Base-by-base conservation (phyloP, 2,329 filamentous ascomycete species). In the Didymella glomerata region DNA sequence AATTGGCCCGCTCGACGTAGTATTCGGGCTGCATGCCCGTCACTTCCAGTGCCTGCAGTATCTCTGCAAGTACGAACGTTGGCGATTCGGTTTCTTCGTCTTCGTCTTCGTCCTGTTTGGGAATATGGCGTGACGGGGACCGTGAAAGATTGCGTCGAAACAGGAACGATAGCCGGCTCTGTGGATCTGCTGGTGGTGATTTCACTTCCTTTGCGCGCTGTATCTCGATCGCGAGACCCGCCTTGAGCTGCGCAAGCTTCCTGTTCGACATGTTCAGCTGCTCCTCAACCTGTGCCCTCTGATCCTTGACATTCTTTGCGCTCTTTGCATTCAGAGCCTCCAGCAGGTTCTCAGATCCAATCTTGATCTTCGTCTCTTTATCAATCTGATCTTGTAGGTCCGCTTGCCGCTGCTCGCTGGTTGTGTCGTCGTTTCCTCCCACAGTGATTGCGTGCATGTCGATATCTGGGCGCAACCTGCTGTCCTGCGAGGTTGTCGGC, bases 291-390 rank as follows among this genome's bases (percentile, higher is more conserved):
- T 80, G 76, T 48, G 78, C 70, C 44, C 81, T 74, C 72, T 84
- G 82, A 53, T 83, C 94, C 75, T 93, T 96, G 63, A 91, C 90
- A 76, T 98, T 94, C 79, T 98, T 99, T 45, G 92, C 90, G 77
- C 96, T 97, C 79, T 99, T 99, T 44, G 88, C 86, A 76, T 97
- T 92, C 65, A 99, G 81, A 13, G 95, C 95, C 80, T 99, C 95
- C 38, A 99, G 83, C 86, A 99, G 89, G 76, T 99, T 99, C 82
- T 99, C 95, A 57, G 94, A 97, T 20, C 95, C 95, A 70, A 94
- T 91, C 78, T 96, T 97, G 75, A 99, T 98, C 83, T 98, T 98
- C 80, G 93, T 89, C 80, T 99, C 96, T 71, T 96, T 94, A 67
- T 93, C 94, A 64, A 99, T 89, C 72, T 90, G 87, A 69, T 97